Base-by-base conservation (phyloP, 2,329 filamentous ascomycete species). In the Juglanconis oblonga region DNA sequence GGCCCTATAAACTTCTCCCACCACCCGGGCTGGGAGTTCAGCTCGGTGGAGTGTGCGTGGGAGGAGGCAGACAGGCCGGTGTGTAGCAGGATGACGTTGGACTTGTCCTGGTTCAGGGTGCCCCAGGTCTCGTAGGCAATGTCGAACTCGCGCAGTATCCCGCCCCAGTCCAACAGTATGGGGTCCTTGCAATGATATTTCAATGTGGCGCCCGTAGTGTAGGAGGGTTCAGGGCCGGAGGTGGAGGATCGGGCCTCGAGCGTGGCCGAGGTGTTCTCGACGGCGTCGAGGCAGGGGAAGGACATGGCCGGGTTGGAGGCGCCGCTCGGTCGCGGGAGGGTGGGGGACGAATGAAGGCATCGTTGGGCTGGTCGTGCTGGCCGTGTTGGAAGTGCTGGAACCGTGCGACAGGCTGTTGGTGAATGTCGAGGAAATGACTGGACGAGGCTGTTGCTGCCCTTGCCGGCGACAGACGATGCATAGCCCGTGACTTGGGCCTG, bases 1-100 rank as follows among this genome's bases (percentile, higher is more conserved):
- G 93, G 90, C 0, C 95, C 95, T 69, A 99, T 98, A 73, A 99
- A 99, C 74, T 90, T 94, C 76, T 99, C 95, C 95, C 95, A 99
- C 95, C 95, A 99, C 3, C 95, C 95, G 0, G 92, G 89, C 72
- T 93, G 90, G 0, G 91, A 84, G 73, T 99, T 99, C 9, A 81
- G 79, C 55, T 85, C 81, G n/a, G 94, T 98, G 60, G 92, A 97
- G 71, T 93, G 93, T 2, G 95, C 95, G 76, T 99, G 95, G 59
- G 93, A 98, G 6, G 93, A 97, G n/a, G 95, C 95, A 0, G 93
- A 97, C 5, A 99, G 82, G 8, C 95, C 95, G 0, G 95, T 99
- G 72, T 98, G 92, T 2, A 99, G 78, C 8, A 99, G 82, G 63
- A 99, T 95, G 4, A 88, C 92, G 73, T 99, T 99, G 71, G 86